Conservation (phyloP, 352 stramenopile species). For the Plasmopara muralis region DNA sequence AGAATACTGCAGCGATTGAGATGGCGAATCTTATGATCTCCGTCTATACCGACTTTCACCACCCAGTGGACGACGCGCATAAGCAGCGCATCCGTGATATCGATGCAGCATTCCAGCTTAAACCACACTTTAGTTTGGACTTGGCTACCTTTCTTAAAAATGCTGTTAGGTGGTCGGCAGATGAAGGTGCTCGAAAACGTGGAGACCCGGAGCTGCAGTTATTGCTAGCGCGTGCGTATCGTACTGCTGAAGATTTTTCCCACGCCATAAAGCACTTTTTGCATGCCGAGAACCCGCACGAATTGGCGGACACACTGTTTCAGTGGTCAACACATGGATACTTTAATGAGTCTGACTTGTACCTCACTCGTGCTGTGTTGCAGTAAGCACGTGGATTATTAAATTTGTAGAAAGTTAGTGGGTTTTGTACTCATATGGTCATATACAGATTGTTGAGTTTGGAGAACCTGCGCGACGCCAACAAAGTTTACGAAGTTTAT, state of each 20-base stretch:
- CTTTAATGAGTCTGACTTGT: slow-evolving; percentile 75
- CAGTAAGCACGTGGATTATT: slow-evolving; percentile 42
- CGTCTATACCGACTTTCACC: slow-evolving; percentile 64
- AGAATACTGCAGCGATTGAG: slow-evolving; percentile 70
- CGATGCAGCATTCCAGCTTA: slow-evolving; percentile 45
- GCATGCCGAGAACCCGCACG: slow-evolving; percentile 59
- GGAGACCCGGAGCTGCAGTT: slow-evolving; percentile 74
- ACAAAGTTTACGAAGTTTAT: slow-evolving; percentile 69
- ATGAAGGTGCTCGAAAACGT: slow-evolving; percentile 61
- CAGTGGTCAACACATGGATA: slow-evolving; percentile 73
- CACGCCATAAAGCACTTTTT: slow-evolving; percentile 75
- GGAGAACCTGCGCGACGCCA: slow-evolving; percentile 84
- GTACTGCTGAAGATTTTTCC: slow-evolving; percentile 43
- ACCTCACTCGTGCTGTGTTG: slow-evolving; percentile 62
- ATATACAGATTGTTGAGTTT: slow-evolving; percentile 60
- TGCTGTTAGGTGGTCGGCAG: slow-evolving; percentile 77
- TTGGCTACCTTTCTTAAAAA: slow-evolving; percentile 66
- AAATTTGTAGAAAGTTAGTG: neutral
- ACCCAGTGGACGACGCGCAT: slow-evolving; percentile 56
- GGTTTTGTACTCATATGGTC: slow-evolving; percentile 5
- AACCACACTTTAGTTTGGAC: slow-evolving; percentile 66
- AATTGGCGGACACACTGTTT: slow-evolving; percentile 66
- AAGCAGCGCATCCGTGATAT: slow-evolving; percentile 68
- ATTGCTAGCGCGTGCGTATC: slow-evolving; percentile 53
- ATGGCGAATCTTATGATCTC: slow-evolving; percentile 76